A percentile compares a stretch with the other conserved stretches of the same genome.
Conservation (phyloP, 2,329 filamentous ascomycete species). For the Sclerotinia sclerotiorum region DNA sequence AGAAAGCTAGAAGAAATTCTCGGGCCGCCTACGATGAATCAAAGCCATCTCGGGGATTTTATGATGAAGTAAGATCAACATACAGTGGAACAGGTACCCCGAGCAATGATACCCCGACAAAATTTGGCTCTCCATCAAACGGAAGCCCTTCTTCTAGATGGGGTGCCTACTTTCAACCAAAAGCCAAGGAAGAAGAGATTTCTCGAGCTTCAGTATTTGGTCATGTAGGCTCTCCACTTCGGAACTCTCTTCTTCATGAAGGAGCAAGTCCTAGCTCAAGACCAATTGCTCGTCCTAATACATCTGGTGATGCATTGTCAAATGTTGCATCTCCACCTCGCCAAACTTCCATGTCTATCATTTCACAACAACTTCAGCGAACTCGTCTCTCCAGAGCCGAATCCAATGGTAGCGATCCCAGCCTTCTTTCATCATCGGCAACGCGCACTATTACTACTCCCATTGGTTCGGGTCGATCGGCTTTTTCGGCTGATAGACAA, state of each 20-base stretch:
- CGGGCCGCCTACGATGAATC: constrained; percentile 53
- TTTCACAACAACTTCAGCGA: constrained; percentile 62
- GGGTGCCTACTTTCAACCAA: constrained; percentile 60
- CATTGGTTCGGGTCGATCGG: constrained; percentile 42
- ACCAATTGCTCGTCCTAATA: constrained; percentile 44
- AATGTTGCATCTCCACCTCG: constrained; percentile 40
- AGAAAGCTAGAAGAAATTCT: constrained; percentile 66
- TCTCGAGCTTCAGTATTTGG: constrained; percentile 57
- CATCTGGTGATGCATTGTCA: constrained; percentile 38
- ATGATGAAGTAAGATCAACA: constrained; percentile 48
- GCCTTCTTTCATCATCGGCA: constrained; percentile 49
- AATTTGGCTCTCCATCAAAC: constrained; percentile 60
- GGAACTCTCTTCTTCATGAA: constrained; percentile 61
- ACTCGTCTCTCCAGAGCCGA: constrained; percentile 52
- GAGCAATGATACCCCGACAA: constrained; percentile 49
- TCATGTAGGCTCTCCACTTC: constrained; percentile 64
- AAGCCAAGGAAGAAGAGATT: constrained; percentile 53
- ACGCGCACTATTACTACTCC: constrained; percentile 46
- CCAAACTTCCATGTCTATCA: constrained; percentile 53
- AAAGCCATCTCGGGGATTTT: constrained; percentile 52
- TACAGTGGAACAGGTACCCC: constrained; percentile 44
- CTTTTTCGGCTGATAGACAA: constrained; percentile 54
- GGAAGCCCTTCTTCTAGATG: constrained; percentile 62
- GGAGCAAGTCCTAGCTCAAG: constrained; percentile 47
- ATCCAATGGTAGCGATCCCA: constrained; percentile 46